Evolutionary conservation across 75 land plant species (phyloP).

Genomic region (Picea glauca): DNA sequence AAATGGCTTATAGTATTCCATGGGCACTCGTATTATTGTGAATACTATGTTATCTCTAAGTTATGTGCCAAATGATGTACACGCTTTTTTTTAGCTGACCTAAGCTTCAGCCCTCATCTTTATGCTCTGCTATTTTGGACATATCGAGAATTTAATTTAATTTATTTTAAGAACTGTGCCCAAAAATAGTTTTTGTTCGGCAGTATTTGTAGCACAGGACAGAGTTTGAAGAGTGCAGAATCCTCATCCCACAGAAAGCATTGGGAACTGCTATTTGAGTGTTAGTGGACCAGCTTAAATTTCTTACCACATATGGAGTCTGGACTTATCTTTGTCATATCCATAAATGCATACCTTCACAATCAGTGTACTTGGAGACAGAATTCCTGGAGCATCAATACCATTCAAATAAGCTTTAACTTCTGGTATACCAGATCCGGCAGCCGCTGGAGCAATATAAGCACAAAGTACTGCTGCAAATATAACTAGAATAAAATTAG

Average conservation of each 20-base stretch:
- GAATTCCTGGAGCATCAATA: conserved; percentile 59
- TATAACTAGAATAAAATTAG: conserved; percentile 43
- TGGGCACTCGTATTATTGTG: too few species aligned
- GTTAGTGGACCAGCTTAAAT: neutral
- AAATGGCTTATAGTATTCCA: too few species aligned
- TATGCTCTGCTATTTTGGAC: too few species aligned
- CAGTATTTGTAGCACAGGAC: too few species aligned
- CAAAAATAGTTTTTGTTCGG: too few species aligned
- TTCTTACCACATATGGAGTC: neutral
- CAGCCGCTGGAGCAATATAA: conserved; percentile 59
- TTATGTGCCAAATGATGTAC: too few species aligned
- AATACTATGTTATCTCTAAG: too few species aligned
- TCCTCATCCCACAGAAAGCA: neutral
- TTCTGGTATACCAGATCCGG: conserved; percentile 85
- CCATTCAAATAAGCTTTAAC: conserved; percentile 83
- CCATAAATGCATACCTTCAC: conserved; percentile 53
- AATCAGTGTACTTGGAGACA: conserved; percentile 60
- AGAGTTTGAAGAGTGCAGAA: neutral
- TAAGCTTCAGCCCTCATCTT: neutral
- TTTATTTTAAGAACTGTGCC: too few species aligned
- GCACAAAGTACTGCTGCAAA: conserved; percentile 47
- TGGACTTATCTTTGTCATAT: neutral
- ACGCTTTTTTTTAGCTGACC: neutral
- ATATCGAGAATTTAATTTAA: too few species aligned
- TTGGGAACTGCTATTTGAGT: neutral